phyloP scores from a whole-genome alignment of 306 rosid species.

The Corylus avellana region DNA sequence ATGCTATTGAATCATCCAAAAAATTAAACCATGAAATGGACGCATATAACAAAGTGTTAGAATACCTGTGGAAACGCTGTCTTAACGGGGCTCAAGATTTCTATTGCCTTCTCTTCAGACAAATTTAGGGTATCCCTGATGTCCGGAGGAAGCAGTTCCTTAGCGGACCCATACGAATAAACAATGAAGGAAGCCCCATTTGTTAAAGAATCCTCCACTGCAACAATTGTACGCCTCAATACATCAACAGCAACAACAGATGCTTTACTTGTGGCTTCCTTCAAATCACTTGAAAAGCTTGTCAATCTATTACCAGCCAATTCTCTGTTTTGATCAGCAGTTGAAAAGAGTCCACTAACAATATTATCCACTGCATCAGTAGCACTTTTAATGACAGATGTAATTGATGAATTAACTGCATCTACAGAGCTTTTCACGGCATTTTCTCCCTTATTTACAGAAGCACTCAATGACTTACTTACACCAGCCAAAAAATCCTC shows the following conservation, averaged over 20 bases:
- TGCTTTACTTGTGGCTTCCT: conserved; percentile 56
- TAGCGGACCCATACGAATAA: conserved; percentile 68
- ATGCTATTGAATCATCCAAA: conserved; percentile 19
- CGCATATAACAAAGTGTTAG: neutral
- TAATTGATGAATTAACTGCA: conserved; percentile 47
- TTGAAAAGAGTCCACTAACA: conserved; percentile 47
- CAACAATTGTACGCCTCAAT: conserved; percentile 57
- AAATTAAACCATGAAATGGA: neutral
- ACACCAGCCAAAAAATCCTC: conserved; percentile 45
- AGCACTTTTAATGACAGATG: conserved; percentile 50
- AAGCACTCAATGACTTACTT: conserved; percentile 48
- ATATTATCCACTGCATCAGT: conserved; percentile 59
- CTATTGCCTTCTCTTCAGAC: conserved; percentile 63
- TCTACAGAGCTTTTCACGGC: conserved; percentile 56
- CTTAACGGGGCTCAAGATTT: conserved; percentile 61
- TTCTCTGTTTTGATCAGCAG: conserved; percentile 67
- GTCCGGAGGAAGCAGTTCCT: conserved; percentile 71
- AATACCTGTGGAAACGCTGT: conserved; percentile 67
- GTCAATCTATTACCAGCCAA: conserved; percentile 49
- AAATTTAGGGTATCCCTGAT: conserved; percentile 59
- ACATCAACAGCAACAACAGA: conserved; percentile 57
- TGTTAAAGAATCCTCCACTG: conserved; percentile 64
- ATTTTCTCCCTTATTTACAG: conserved; percentile 57
- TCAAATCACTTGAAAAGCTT: conserved; percentile 58
- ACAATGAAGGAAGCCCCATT: conserved; percentile 62